phyloP scores from a whole-genome alignment of 495 filamentous ascomycete species.

The Annulohypoxylon stygium region DNA sequence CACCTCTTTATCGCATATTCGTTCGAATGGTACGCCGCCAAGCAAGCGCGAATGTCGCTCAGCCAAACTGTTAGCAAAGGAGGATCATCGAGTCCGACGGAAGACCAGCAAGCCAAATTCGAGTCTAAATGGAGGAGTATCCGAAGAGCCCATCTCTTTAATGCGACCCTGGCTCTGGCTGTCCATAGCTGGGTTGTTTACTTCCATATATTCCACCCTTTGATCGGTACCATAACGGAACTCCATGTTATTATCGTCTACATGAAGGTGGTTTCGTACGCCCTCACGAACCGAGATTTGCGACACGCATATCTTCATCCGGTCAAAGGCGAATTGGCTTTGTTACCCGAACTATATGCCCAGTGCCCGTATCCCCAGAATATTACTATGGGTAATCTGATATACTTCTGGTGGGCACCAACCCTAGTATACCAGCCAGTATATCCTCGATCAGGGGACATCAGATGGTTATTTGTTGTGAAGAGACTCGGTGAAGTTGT shows the following conservation, averaged over 20 bases:
- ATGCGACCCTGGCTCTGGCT: slow-evolving; percentile 82
- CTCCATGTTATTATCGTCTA: slow-evolving; percentile 95
- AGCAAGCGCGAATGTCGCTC: slow-evolving; percentile 75
- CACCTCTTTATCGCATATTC: slow-evolving; percentile 90
- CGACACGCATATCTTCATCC: slow-evolving; percentile 87
- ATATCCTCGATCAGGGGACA: slow-evolving; percentile 82
- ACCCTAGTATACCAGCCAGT: slow-evolving; percentile 97
- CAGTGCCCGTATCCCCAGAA: slow-evolving; percentile 91
- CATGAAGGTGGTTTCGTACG: slow-evolving; percentile 95
- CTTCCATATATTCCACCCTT: slow-evolving; percentile 87
- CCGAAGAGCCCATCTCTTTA: slow-evolving; percentile 81
- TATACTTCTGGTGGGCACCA: slow-evolving; percentile 97
- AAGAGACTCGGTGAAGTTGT: slow-evolving; percentile 84
- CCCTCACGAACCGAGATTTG: slow-evolving; percentile 95
- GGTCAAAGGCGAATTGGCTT: slow-evolving; percentile 65
- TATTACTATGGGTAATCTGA: slow-evolving; percentile 85
- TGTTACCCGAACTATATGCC: slow-evolving; percentile 82
- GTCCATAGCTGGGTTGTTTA: slow-evolving; percentile 90
- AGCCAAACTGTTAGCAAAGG: slow-evolving; percentile 70
- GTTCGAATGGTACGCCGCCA: slow-evolving; percentile 84
- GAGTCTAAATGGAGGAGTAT: slow-evolving; percentile 81
- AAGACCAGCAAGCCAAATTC: slow-evolving; percentile 70
- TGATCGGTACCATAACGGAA: slow-evolving; percentile 91
- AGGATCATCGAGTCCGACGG: slow-evolving; percentile 63
- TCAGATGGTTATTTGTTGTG: slow-evolving; percentile 86